Percentiles rank a stretch among this genome's conserved stretches.
Conservation (phyloP, 2,329 filamentous ascomycete genomes). For the Verticillium nubilum region DNA sequence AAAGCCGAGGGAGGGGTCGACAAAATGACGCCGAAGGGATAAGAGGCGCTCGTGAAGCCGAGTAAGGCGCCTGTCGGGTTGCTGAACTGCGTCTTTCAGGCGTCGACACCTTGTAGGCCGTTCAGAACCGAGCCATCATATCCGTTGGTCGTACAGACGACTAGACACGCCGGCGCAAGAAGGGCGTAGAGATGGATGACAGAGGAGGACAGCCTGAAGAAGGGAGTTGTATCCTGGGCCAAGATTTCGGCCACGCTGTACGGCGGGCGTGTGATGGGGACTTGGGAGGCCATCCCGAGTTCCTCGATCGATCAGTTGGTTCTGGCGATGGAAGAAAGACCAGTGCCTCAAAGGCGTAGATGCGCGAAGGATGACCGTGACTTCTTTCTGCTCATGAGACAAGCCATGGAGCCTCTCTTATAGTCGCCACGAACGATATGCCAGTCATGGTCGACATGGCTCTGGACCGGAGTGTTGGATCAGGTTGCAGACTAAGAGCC, state of each 20-base stretch:
- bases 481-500: background rate
- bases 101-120: constrained; percentile 26
- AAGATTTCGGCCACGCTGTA: background rate
- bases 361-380: background rate
- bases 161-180: background rate
- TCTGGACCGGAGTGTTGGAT: background rate
- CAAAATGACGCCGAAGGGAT: constrained; percentile 32
- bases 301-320: background rate
- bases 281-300: background rate
- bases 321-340: background rate
- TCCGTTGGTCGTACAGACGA: background rate
- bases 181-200: background rate
- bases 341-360: background rate
- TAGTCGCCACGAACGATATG: background rate
- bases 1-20: constrained; percentile 25
- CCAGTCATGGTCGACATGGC: background rate
- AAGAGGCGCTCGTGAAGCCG: constrained; percentile 29
- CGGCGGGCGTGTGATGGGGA: background rate
- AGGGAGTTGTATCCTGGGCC: background rate
- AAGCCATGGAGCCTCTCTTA: background rate
- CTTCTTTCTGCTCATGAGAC: background rate
- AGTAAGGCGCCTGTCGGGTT: constrained; percentile 26
- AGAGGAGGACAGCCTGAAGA: background rate
- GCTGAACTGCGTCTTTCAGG: constrained; percentile 28
- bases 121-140: constrained; percentile 29